Evolutionary conservation across 768 basidiomycete species (phyloP).

Genomic region (Leccinellum albellum): DNA sequence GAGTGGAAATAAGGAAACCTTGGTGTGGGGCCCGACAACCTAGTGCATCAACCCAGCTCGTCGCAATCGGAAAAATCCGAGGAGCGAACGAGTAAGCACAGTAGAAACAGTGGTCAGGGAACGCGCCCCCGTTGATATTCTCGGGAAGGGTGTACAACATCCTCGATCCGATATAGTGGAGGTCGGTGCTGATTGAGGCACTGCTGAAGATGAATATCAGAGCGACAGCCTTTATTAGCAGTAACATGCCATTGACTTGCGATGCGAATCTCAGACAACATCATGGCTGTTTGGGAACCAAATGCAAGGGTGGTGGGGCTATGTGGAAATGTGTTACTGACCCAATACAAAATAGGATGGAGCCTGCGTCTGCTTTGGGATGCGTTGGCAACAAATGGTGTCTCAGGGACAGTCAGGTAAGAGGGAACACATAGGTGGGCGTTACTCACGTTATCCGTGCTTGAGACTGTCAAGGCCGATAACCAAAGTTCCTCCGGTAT

Average conservation of each 20-base stretch:
- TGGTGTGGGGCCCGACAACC: slow-evolving; percentile 1
- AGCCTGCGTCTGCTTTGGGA: slow-evolving; percentile 27
- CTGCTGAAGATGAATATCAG: slow-evolving; percentile 44
- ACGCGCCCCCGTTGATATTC: slow-evolving; percentile 21
- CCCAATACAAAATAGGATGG: slow-evolving; percentile 43
- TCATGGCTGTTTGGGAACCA: slow-evolving; percentile 29
- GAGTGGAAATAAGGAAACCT: slow-evolving; percentile 21
- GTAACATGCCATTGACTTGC: slow-evolving; percentile 33
- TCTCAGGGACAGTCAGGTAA: slow-evolving; percentile 15
- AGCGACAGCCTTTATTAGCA: slow-evolving; percentile 34
- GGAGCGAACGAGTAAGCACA: slow-evolving; percentile 54
- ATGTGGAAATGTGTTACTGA: slow-evolving; percentile 23
- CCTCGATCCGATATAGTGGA: slow-evolving; percentile 51
- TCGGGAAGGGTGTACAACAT: slow-evolving; percentile 38
- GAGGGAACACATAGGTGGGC: not conserved
- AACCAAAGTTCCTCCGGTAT: slow-evolving; percentile 36
- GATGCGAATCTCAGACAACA: slow-evolving; percentile 42
- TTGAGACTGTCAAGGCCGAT: slow-evolving; percentile 39
- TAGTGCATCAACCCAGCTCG: slow-evolving; percentile 29
- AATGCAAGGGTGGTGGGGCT: slow-evolving; percentile 1
- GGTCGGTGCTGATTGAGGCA: slow-evolving; percentile 50
- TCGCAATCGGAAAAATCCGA: slow-evolving; percentile 57
- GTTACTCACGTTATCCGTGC: slow-evolving; percentile 32
- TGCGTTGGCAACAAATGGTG: slow-evolving; percentile 25
- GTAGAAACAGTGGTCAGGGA: slow-evolving; percentile 37